Evolutionary conservation across 2,329 filamentous ascomycete species (phyloP), one percentile per base, ranked within the genome.

Genomic region (Cytospora chrysosperma): DNA sequence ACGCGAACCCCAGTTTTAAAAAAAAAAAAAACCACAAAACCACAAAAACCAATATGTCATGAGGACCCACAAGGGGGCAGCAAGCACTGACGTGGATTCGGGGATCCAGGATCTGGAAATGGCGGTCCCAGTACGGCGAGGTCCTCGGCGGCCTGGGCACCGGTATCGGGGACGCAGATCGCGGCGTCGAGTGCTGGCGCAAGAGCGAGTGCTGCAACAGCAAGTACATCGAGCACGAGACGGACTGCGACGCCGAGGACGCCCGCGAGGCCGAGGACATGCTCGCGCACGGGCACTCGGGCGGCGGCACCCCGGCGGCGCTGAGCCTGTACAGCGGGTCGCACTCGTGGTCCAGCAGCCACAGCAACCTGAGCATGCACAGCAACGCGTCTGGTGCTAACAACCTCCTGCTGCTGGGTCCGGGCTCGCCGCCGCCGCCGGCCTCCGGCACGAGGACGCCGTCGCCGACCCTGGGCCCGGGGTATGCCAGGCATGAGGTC

Each of bases 181-280:
- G 94, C 69, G 93, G 93, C 32, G 92, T 97, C 17, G 88, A 92
- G 67, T 98, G 93, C 72, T 93, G 92, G 0, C 86, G 92, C n/a
- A 89, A 88, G 49, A 78, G 79, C n/a, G 75, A 81, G 40, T 98
- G 93, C 75, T 83, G 93, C n/a, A 90, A 87, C 0, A 89, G 89
- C 7, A 83, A 87, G 64, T 87, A 91, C 69, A 88, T 91, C 34
- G 91, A 95, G 74, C 87, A 94, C 59, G 92, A 97, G 72, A 88
- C 90, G 4, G 92, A 95, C 72, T 94, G 91, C 72, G 90, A 93
- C 72, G 89, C 89, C n/a, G 88, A 91, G 63, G 90, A 93, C 69
- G 83, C 86, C 5, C 81, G 84, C 1, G 82, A 85, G 7, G 75
- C 79, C 10, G 73, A 75, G 26, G 59, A 62, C 34, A 40, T 67